Evolutionary conservation across 140 eudicot species (phyloP), one percentile per base, ranked within the genome.

Genomic region (Ambrosia hybrid): DNA sequence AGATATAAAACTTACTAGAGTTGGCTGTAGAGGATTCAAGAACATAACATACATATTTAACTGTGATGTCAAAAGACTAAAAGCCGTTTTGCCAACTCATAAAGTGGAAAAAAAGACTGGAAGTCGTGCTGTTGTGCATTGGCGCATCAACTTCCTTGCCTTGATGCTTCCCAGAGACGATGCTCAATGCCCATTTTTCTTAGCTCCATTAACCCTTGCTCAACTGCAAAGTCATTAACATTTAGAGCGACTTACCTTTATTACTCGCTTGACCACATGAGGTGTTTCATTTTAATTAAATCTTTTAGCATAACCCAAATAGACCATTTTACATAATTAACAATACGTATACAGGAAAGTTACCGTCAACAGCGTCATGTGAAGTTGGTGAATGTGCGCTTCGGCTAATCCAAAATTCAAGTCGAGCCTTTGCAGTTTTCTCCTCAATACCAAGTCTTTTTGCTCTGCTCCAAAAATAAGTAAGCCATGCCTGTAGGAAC

Each of bases 281-380:
- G 26, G 4, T 13, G 26, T 36, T 62, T 0, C 17, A 17, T 52
- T 51, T 12, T 38, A 0, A 38, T 4, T 38, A 38, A 38, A 38
- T 38, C 43, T 38, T 38, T 38, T 38, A 38, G 43, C 43, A 38
- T 38, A 38, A n/a, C n/a, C n/a, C n/a, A n/a, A n/a, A n/a, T n/a
- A n/a, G n/a, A n/a, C n/a, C n/a, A n/a, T n/a, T n/a, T n/a, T n/a
- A n/a, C n/a, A n/a, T n/a, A n/a, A n/a, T n/a, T n/a, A 68, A 43
- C 13, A 30, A 36, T 36, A 66, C 36, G 37, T 46, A 17, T 45
- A 39, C 16, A 34, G 45, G 33, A 55, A 73, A 3, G 65, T 76
- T 85, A 92, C 98, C 96, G 72, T 92, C 96, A 70, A 89, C 90
- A 7, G 95, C 95, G 76, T 92, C 98, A 73, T 92, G 98, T 66